Base-by-base conservation (phyloP, 2,329 filamentous ascomycete genomes). In the Bipolaris sorokiniana region DNA sequence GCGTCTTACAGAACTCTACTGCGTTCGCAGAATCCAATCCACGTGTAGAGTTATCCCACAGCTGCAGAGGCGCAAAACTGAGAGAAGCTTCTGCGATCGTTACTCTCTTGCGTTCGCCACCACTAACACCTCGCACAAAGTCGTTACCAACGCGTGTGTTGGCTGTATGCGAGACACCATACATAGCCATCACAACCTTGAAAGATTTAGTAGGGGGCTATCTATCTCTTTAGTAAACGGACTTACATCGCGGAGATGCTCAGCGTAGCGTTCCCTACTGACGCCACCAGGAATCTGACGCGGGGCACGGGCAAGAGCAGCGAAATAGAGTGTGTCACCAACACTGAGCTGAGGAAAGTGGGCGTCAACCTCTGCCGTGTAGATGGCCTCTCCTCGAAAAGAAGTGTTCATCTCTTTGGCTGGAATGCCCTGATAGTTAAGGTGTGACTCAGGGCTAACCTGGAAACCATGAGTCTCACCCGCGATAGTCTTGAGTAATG, bases 311-410 rank as follows among this genome's bases (percentile, higher is more conserved):
- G 67, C 65, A 20, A 67, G 58, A 33, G 90, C 89, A 33, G 90
- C 90, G 62, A 93, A 93, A 53, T 86, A 87, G 45, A 94, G 81
- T 1, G 90, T 94, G 64, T 93, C 88, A 31, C 89, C 89, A 48
- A 93, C 90, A 2, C 84, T 87, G 63, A 94, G 75, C 77, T 88
- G 85, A 20, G 90, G 88, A 67, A 92, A 92, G 76, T 92, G 90
- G 1, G 88, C 87, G 71, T 95, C 91, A 26, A 91, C 87, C 72
- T 94, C 90, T 54, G 90, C 90, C 0, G 89, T 92, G 76, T 94
- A 95, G 71, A 94, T 92, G 58, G 89, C 89, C 77, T 95, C 91
- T 61, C 91, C 91, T 37, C 89, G 87, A 76, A 92, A 92, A 50
- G 83, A 79, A 2, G 84, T 85, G 74, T 90, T 86, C 89, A 95